Evolutionary conservation across 2,329 filamentous ascomycete species (phyloP).

Genomic region (Xylaria digitata): DNA sequence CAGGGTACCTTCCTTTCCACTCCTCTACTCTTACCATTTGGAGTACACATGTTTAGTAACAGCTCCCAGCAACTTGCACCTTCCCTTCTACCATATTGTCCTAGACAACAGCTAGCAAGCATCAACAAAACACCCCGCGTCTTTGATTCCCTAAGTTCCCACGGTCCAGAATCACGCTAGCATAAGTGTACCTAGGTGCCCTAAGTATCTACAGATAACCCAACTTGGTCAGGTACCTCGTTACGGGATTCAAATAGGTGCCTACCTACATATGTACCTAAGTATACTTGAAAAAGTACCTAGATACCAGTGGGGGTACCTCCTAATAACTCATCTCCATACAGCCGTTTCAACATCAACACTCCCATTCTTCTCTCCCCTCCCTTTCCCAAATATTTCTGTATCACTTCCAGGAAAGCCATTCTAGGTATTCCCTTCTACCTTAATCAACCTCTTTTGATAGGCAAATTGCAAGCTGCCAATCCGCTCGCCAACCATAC

Average conservation of each 20-base stretch:
- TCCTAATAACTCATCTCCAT: background rate
- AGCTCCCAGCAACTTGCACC: background rate
- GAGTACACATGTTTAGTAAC: background rate
- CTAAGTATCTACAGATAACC: background rate
- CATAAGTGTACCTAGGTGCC: background rate
- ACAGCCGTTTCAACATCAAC: background rate
- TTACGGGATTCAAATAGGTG: no score
- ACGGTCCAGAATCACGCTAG: background rate
- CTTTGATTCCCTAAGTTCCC: background rate
- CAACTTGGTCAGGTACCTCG: no score
- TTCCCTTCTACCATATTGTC: background rate
- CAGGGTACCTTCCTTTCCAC: background rate
- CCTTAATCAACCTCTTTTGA: background rate
- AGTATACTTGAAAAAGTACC: background rate
- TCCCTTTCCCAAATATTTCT: background rate
- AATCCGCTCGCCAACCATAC: background rate
- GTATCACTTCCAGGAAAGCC: background rate
- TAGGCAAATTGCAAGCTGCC: background rate
- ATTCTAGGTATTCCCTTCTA: background rate
- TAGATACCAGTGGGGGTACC: background rate
- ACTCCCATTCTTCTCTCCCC: slow-evolving; percentile 5
- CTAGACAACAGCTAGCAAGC: background rate
- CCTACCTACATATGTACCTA: no score
- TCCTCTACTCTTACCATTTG: background rate
- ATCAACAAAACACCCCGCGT: background rate